These are phyloP conservation scores for Agaricus blazei DNA, from an alignment of 768 basidiomycete species.

Conservation along the genomic window DNA sequence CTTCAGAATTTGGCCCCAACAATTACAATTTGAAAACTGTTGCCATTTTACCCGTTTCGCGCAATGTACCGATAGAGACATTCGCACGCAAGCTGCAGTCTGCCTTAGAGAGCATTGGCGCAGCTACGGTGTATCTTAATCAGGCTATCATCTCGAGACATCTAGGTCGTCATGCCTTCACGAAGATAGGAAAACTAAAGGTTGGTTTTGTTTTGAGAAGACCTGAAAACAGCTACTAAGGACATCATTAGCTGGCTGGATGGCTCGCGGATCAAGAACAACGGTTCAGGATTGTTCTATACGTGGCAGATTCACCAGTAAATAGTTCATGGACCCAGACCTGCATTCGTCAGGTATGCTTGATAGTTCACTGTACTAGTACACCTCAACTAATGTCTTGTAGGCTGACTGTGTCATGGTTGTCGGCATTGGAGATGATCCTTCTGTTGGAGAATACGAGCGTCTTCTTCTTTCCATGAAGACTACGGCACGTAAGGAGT, in stretches of 20 bases:
- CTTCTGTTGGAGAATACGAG: conserved; percentile 90
- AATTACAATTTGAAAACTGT: conserved; percentile 92
- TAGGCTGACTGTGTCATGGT: conserved; percentile 93
- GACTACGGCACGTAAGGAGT: conserved; percentile 96
- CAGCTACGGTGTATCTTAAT: conserved; percentile 87
- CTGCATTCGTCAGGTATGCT: conserved; percentile 82
- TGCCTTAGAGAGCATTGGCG: conserved; percentile 90
- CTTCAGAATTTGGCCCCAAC: conserved; percentile 63
- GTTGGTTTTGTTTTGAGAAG: conserved; percentile 43
- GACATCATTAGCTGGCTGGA: conserved; percentile 35
- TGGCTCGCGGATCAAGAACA: conserved; percentile 98
- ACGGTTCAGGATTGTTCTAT: conserved; percentile 87
- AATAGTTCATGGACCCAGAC: conserved; percentile 98
- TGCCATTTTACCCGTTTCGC: conserved; percentile 82
- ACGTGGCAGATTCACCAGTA: conserved; percentile 94
- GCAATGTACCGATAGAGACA: conserved; percentile 82
- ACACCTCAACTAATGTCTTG: not conserved
- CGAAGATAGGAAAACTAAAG: conserved; percentile 95
- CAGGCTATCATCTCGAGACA: conserved; percentile 91
- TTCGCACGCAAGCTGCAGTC: conserved; percentile 87
- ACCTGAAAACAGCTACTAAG: not conserved
- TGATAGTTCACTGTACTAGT: not conserved
- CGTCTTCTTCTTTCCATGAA: conserved; percentile 90
- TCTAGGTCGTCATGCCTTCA: conserved; percentile 93
- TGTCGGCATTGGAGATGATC: conserved; percentile 91